These are phyloP conservation scores for Fulvia fulva DNA, from an alignment of 2,329 filamentous ascomycete species.

Conservation along the genomic window DNA sequence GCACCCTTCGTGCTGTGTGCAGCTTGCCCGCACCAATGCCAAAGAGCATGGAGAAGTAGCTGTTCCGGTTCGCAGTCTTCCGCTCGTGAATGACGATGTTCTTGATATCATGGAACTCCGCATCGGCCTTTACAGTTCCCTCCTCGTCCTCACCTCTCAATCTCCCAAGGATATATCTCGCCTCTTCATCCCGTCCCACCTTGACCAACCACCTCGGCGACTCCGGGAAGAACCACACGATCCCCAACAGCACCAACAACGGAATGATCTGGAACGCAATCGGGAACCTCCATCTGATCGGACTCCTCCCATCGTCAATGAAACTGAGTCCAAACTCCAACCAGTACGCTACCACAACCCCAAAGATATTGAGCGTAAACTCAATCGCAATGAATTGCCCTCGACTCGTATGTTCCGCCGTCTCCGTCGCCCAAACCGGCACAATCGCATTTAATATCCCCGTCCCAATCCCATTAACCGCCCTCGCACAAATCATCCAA, in stretches of 20 bases:
- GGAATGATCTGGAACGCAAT: conserved; percentile 67
- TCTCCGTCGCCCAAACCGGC: conserved; percentile 69
- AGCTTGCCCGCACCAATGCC: conserved; percentile 31
- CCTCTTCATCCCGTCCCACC: conserved; percentile 62
- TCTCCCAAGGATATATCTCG: conserved; percentile 58
- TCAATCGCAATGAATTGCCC: conserved; percentile 50
- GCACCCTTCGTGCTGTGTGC: conserved; percentile 35
- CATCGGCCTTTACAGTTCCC: conserved; percentile 46
- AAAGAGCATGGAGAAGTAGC: conserved; percentile 34
- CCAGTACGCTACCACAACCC: conserved; percentile 49
- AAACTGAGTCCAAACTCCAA: conserved; percentile 34
- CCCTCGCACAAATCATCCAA: conserved; percentile 54
- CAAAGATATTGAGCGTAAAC: conserved; percentile 70
- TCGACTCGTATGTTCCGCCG: conserved; percentile 62
- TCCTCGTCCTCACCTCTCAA: conserved; percentile 54
- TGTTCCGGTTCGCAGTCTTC: conserved; percentile 30
- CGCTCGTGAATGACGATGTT: conserved; percentile 59
- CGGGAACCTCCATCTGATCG: conserved; percentile 47
- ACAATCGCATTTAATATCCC: conserved; percentile 68
- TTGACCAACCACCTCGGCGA: conserved; percentile 64
- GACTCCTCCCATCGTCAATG: conserved; percentile 17
- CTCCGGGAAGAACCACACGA: conserved; percentile 66
- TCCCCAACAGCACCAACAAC: conserved; percentile 36
- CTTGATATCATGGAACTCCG: conserved; percentile 66
- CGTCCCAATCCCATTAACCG: conserved; percentile 52